Evolutionary conservation across 148 eudicot genomes (phyloP).

Genomic region (Cornus suecica): DNA sequence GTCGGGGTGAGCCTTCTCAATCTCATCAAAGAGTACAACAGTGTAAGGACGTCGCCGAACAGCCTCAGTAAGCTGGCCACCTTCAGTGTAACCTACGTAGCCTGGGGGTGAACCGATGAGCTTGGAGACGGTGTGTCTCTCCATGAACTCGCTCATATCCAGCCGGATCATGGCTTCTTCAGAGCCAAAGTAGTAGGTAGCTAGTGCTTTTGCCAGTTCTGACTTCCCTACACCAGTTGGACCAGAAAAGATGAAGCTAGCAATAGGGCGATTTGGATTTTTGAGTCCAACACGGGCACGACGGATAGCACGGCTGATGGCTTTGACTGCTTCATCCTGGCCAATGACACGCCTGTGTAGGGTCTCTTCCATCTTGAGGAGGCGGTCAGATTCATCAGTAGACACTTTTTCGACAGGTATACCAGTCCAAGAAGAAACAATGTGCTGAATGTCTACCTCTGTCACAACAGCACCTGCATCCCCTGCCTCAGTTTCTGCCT

Average conservation of each 20-base stretch:
- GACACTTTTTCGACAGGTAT: conserved; percentile 41
- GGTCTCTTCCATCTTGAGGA: conserved; percentile 40
- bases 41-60: conserved; percentile 42
- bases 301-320: conserved; percentile 52
- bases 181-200: conserved; percentile 43
- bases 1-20: conserved; percentile 52
- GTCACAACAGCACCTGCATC: conserved; percentile 31
- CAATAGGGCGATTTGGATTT: conserved; percentile 45
- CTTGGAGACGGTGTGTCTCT: conserved; percentile 45
- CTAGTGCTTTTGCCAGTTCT: conserved; percentile 52
- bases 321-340: conserved; percentile 54
- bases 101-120: conserved; percentile 63
- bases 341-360: conserved; percentile 46
- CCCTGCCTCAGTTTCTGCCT: conserved; percentile 42
- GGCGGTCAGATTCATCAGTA: conserved; percentile 40
- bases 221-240: conserved; percentile 64
- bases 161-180: conserved; percentile 55
- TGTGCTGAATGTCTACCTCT: conserved; percentile 37
- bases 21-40: conserved; percentile 50
- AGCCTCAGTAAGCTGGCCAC: conserved; percentile 57
- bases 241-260: conserved; percentile 52
- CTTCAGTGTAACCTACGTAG: conserved; percentile 46
- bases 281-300: conserved; percentile 54
- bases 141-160: conserved; percentile 62
- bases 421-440: conserved; percentile 43